Conservation (phyloP, 2,329 filamentous ascomycete species). For the Lithohypha guttulata region DNA sequence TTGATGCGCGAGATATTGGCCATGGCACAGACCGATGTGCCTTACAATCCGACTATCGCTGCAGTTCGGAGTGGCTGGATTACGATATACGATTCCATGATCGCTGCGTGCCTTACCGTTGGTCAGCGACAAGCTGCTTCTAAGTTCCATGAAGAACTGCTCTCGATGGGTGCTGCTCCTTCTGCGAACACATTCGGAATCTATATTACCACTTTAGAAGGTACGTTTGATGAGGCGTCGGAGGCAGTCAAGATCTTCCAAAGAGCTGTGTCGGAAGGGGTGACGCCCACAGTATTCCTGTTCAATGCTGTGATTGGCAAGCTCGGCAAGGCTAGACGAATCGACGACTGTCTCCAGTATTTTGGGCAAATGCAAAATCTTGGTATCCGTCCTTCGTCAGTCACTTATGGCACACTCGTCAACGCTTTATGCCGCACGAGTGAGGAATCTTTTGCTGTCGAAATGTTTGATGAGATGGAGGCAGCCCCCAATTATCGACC, state of each 20-base stretch:
- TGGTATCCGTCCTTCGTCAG: constrained; percentile 87
- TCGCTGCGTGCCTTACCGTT: constrained; percentile 76
- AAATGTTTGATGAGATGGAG: constrained; percentile 99
- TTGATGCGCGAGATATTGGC: constrained; percentile 75
- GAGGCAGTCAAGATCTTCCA: constrained; percentile 97
- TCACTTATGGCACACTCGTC: constrained; percentile 96
- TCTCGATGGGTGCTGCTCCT: constrained; percentile 80
- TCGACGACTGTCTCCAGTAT: constrained; percentile 96
- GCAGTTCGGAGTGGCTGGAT: constrained; percentile 93
- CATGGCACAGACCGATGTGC: constrained; percentile 83
- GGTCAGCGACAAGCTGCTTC: constrained; percentile 72
- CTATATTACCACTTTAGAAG: constrained; percentile 98
- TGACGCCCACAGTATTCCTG: constrained; percentile 90
- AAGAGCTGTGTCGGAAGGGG: constrained; percentile 82
- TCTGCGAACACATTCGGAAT: constrained; percentile 96
- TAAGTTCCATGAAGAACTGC: constrained; percentile 81
- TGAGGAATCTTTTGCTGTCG: constrained; percentile 93
- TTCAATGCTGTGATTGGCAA: constrained; percentile 99
- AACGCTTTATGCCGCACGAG: constrained; percentile 95
- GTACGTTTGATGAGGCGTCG: constrained; percentile 93
- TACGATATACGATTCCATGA: constrained; percentile 91
- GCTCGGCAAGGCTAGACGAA: constrained; percentile 91
- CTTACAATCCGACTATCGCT: constrained; percentile 70
- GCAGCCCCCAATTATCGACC: constrained; percentile 98
- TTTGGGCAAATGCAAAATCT: constrained; percentile 94